A percentile compares a stretch with the other conserved stretches of the same genome.
Conservation (phyloP, 805 yeast genomes). For the Saccharomycopsis fermentans region DNA sequence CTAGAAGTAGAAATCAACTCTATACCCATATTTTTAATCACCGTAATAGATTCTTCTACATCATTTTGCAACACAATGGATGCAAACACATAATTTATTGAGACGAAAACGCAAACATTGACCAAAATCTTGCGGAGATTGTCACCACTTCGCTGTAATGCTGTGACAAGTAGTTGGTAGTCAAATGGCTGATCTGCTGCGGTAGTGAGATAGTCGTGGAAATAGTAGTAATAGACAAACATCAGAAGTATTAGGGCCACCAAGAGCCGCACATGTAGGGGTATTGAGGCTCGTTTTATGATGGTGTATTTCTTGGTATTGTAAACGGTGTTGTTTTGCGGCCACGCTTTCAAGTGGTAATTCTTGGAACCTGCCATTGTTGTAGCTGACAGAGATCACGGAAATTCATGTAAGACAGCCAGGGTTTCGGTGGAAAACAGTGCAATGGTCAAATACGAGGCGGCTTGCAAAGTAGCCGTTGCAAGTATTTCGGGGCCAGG, state of each 20-base stretch:
- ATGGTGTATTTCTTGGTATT: slow-evolving; percentile 12
- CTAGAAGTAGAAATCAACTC: slow-evolving; percentile 26
- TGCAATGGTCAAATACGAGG: too few relatives aligned
- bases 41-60: slow-evolving; percentile 30
- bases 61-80: slow-evolving; percentile 17
- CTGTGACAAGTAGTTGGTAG: not conserved
- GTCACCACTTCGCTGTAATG: not conserved
- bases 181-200: not conserved
- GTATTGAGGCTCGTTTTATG: slow-evolving; percentile 10
- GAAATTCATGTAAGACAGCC: too few relatives aligned
- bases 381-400: not conserved
- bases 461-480: too few relatives aligned
- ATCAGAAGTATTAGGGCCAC: not conserved
- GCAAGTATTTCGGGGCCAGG: too few relatives aligned
- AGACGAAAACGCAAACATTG: not conserved
- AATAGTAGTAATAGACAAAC: not conserved
- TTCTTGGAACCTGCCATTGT: slow-evolving; percentile 7
- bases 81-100: slow-evolving; percentile 1
- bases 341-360: slow-evolving; percentile 16
- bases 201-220: not conserved
- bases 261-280: not conserved
- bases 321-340: slow-evolving; percentile 4
- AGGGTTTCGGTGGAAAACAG: too few relatives aligned
- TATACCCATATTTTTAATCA: slow-evolving; percentile 34
- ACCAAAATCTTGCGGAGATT: not conserved